These are phyloP conservation scores for Cydonia oblonga DNA, from an alignment of 331 rosid genomes.

Conservation along the genomic window DNA sequence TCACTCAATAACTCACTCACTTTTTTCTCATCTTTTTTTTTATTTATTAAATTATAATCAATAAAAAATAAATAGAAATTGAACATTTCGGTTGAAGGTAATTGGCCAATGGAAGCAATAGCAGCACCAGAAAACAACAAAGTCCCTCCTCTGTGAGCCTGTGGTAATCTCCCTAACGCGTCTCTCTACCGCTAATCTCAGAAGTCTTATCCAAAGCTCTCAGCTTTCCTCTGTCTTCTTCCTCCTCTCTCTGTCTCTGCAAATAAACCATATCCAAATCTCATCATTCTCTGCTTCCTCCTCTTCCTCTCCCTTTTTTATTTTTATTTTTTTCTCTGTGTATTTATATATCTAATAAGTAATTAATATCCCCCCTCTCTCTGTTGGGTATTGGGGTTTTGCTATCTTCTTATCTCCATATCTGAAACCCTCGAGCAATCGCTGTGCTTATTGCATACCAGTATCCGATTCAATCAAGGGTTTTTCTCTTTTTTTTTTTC, in stretches of 20 bases:
- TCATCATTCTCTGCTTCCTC: background rate
- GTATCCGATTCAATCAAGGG: constrained; percentile 32
- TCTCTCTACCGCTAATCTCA: constrained; percentile 31
- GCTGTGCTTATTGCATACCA: constrained; percentile 22
- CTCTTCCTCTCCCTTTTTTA: background rate
- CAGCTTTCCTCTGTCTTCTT: background rate
- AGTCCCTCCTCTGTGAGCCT: background rate
- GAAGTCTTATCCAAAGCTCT: constrained; percentile 36
- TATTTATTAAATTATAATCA: background rate
- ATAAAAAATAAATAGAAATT: background rate
- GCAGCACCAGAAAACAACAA: background rate
- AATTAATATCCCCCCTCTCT: background rate
- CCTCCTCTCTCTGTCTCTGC: background rate
- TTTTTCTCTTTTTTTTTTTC: background rate
- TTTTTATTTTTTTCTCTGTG: background rate
- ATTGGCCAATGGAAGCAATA: background rate
- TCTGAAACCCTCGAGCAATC: constrained; percentile 25
- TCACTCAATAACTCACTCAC: background rate
- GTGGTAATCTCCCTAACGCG: constrained; percentile 23
- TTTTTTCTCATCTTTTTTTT: background rate
- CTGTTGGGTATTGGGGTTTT: constrained; percentile 4
- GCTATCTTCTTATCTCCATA: background rate
- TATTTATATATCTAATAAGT: background rate
- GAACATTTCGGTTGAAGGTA: background rate
- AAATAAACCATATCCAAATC: constrained; percentile 20